Evolutionary conservation across 2,329 filamentous ascomycete species (phyloP).

Genomic region (Neophaeococcomyces aloes): DNA sequence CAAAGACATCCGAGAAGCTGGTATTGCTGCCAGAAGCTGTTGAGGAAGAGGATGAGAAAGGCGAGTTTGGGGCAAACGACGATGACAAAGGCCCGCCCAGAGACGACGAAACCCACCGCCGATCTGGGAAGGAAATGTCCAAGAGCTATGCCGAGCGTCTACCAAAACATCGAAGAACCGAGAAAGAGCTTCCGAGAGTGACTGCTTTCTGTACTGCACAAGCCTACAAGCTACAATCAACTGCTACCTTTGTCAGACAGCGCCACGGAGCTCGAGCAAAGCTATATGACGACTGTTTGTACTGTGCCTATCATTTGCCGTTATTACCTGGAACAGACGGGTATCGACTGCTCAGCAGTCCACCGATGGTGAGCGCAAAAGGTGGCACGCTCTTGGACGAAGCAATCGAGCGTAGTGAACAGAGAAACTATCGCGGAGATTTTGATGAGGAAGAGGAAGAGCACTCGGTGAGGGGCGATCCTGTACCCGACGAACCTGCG

Average conservation of each 20-base stretch:
- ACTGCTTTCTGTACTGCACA: conserved; percentile 96
- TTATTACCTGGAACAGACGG: conserved; percentile 76
- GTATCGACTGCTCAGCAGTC: conserved; percentile 78
- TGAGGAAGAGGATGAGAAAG: conserved; percentile 44
- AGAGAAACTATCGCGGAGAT: conserved; percentile 78
- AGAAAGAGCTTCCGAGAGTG: conserved; percentile 69
- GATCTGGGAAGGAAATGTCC: conserved; percentile 48
- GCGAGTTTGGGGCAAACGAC: conserved; percentile 48
- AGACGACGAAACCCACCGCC: conserved; percentile 53
- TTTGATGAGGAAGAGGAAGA: conserved; percentile 66
- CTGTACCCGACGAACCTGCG: conserved; percentile 25
- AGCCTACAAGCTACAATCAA: conserved; percentile 77
- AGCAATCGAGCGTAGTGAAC: conserved; percentile 90
- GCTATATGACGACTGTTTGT: conserved; percentile 94
- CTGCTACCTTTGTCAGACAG: conserved; percentile 79
- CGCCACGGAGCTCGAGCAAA: conserved; percentile 88
- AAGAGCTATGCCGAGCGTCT: conserved; percentile 93
- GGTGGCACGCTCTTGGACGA: conserved; percentile 88
- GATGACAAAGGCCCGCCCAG: conserved; percentile 40
- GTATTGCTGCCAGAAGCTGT: conserved; percentile 79
- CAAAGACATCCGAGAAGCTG: conserved; percentile 93
- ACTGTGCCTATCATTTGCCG: conserved; percentile 88
- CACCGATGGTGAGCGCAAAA: conserved; percentile 82
- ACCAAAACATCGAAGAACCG: conserved; percentile 74
- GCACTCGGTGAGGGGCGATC: conserved; percentile 34